phyloP scores from a whole-genome alignment of 164 flowering plant species.

The Dillenia suffruticosa region DNA sequence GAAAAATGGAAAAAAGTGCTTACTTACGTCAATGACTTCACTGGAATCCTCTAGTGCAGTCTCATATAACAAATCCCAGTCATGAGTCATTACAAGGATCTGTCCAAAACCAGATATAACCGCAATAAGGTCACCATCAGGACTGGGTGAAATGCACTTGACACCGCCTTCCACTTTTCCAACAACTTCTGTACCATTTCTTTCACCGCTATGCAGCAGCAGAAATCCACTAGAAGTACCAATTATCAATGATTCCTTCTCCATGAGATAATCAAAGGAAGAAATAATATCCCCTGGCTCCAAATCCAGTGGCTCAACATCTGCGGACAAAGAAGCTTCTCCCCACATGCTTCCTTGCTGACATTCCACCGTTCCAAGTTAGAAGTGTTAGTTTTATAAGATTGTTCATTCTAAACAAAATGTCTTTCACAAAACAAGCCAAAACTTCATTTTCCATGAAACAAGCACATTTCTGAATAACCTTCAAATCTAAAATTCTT shows the following conservation, averaged over 20 bases:
- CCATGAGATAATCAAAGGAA: conserved; percentile 81
- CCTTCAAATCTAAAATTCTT: too few species aligned
- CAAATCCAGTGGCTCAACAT: conserved; percentile 46
- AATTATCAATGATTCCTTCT: conserved; percentile 78
- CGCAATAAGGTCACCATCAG: conserved; percentile 92
- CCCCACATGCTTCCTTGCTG: conserved; percentile 40
- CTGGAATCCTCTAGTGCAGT: conserved; percentile 44
- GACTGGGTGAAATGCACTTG: conserved; percentile 74
- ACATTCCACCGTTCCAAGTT: not conserved
- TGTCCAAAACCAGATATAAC: conserved; percentile 73
- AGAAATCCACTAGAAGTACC: conserved; percentile 74
- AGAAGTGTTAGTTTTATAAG: too few species aligned
- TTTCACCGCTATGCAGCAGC: conserved; percentile 52
- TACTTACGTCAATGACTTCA: conserved; percentile 63
- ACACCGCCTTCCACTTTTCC: conserved; percentile 95
- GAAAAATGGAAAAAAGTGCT: conserved; percentile 32
- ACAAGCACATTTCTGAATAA: too few species aligned
- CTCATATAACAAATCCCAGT: conserved; percentile 93
- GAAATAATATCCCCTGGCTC: conserved; percentile 69
- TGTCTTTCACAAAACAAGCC: too few species aligned
- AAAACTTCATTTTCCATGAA: too few species aligned
- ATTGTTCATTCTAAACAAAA: too few species aligned
- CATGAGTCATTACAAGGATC: conserved; percentile 84
- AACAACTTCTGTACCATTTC: conserved; percentile 59
- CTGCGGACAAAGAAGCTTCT: conserved; percentile 18